Evolutionary conservation across 495 filamentous ascomycete species (phyloP), one percentile per base, ranked within the genome.

Genomic region (Hyaloscypha hepaticicola): DNA sequence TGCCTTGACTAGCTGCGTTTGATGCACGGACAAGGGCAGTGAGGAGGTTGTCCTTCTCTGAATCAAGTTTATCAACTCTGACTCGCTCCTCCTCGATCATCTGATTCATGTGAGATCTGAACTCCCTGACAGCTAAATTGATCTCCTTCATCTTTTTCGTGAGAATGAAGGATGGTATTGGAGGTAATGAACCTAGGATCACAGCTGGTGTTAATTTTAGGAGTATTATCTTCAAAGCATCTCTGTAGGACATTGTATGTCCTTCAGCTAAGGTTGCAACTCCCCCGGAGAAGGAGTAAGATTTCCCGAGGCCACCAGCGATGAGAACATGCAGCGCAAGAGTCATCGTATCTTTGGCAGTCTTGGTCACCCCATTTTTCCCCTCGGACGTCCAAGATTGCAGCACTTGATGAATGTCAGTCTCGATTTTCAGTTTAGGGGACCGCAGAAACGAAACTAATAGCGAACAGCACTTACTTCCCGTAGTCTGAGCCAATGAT

Each of bases 301-400:
- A 71, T 49, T 73, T 77, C 1, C 71, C 65, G 55, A 78, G 76
- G 1, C 67, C 76, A 8, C 74, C 74, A 24, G 61, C 55, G 16
- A 71, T 68, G 1, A 80, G 69, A 5, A 80, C 72, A 58, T 80
- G 66, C 5, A 79, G 68, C 1, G 77, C 64, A 1, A 78, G 62
- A 9, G 74, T 76, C 50, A 72, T 48, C 0, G 67, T 65, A 55
- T 80, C 75, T 27, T 71, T 55, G 7, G 64, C 52, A 5, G 52
- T 66, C 12, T 64, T 56, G 1, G 60, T 27, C 21, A 75, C 67
- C 22, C 61, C 60, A 1, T 59, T 48, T 8, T 49, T 38, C 7
- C 56, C 60, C 31, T 49, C 11, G 7, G 38, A n/a, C 16, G 38
- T 59, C 79, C 79, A 83, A 8, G 58, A 73, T 5, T 68, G 14